Base-by-base conservation (phyloP, 176 grass and related monocot genomes). In the Echinochloa phyllopogon region DNA sequence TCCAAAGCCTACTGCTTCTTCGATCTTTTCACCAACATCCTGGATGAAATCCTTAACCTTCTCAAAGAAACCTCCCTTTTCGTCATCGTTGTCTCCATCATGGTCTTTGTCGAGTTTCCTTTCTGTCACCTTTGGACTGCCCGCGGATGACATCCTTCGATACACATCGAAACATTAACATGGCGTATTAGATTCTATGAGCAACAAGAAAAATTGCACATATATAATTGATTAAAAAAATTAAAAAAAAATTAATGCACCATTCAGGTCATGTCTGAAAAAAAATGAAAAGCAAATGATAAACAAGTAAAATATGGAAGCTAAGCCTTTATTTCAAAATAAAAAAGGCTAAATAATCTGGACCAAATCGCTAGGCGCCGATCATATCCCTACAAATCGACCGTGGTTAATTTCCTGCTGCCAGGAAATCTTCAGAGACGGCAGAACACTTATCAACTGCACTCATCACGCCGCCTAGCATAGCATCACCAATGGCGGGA, bases 21-120 rank as follows among this genome's bases (percentile, higher is more conserved):
- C 86, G 38, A 91, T 96, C 87, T 93, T 96, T 79, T 96, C 86
- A 7, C 94, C 88, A 15, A 96, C 81, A 38, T 93, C 91, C 16
- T 91, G 77, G 45, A 93, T 95, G 67, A 96, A 93, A 78, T 85
- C 94, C 84, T 96, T 96, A 5, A 96, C 91, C 69, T 91, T 96
- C 59, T 82, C 88, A 0, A 93, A 79, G 69, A 96, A 93, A 65
- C 88, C 84, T 21, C 80, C 88, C 12, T 74, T 78, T 25, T 92
- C 82, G 2, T 60, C 69, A 0, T 83, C 66, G 10, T 85, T 23
- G 4, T 82, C 36, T 7, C 45, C 67, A 18, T 79, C 65, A 17
- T 55, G 61, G 13, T 81, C 85, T 20, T 81, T 85, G 18, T 88
- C 69, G 6, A 12, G 21, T 77, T 86, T 91, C 29, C 68, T 76